phyloP scores from a whole-genome alignment of 352 stramenopile species.

The Pythium rhizo-oryzae region DNA sequence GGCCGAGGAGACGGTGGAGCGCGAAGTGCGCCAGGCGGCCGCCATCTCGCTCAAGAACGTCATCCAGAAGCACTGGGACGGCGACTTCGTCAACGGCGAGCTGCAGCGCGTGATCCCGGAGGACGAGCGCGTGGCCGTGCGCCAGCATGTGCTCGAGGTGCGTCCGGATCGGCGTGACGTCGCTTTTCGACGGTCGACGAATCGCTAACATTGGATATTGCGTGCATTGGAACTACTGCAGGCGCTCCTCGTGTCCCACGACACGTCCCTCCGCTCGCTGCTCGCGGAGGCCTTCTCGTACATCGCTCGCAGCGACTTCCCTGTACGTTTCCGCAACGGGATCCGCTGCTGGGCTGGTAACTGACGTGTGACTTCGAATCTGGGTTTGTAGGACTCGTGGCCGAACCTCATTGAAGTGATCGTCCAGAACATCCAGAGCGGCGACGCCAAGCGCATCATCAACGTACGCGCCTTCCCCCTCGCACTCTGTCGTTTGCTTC shows the following conservation, averaged over 20 bases:
- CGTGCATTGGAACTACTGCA: background rate
- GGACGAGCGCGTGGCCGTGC: constrained; percentile 64
- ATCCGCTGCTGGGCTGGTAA: background rate
- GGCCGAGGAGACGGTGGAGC: constrained; percentile 65
- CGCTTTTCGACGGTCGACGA: background rate
- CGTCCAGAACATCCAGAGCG: constrained; percentile 89
- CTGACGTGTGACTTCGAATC: background rate
- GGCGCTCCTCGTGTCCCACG: constrained; percentile 82
- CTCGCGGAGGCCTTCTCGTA: constrained; percentile 95
- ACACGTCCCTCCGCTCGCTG: constrained; percentile 91
- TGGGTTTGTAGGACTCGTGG: constrained; percentile 76
- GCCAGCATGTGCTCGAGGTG: constrained; percentile 75
- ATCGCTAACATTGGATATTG: background rate
- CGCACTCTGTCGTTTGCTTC: too few species aligned
- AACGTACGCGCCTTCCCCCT: constrained; percentile 48
- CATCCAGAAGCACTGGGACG: constrained; percentile 95
- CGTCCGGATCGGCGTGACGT: background rate
- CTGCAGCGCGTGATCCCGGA: constrained; percentile 66
- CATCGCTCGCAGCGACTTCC: constrained; percentile 96
- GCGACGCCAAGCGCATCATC: constrained; percentile 84
- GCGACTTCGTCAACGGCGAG: constrained; percentile 76
- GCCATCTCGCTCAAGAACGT: constrained; percentile 97
- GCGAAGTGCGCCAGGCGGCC: constrained; percentile 91
- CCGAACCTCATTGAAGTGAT: constrained; percentile 90
- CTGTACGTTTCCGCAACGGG: constrained; percentile 36